A percentile compares a stretch with the other conserved stretches of the same genome.
Conservation (phyloP, 2,329 filamentous ascomycete genomes). For the Aaosphaeria arxii region DNA sequence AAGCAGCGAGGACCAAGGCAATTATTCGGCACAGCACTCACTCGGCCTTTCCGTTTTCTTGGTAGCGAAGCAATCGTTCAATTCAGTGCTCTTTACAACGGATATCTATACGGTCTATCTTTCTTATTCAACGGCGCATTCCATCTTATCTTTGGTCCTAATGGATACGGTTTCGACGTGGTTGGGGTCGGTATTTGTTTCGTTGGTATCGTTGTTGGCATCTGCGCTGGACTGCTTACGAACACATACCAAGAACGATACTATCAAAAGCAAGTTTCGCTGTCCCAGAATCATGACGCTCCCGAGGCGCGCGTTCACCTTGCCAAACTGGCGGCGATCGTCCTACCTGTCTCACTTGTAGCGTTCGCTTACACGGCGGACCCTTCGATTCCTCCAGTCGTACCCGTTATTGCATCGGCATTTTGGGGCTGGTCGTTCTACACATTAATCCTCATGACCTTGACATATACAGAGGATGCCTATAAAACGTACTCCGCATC, state of each 20-base stretch:
- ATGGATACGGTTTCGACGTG: constrained; percentile 42
- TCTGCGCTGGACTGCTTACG: constrained; percentile 42
- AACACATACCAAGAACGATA: constrained; percentile 46
- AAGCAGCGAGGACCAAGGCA: constrained; percentile 38
- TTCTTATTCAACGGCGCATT: constrained; percentile 53
- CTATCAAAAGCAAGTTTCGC: constrained; percentile 36
- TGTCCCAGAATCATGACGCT: constrained; percentile 30
- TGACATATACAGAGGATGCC: constrained; percentile 49
- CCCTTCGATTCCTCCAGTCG: constrained; percentile 32
- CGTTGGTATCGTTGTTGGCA: constrained; percentile 39
- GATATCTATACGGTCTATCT: constrained; percentile 48
- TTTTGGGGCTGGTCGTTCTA: constrained; percentile 53
- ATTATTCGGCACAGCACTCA: constrained; percentile 42
- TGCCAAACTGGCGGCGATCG: constrained; percentile 40
- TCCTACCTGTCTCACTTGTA: constrained; percentile 32
- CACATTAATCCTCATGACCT: constrained; percentile 49
- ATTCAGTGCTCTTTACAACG: constrained; percentile 49
- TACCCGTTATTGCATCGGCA: constrained; percentile 48
- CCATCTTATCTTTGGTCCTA: constrained; percentile 46
- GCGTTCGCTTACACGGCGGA: constrained; percentile 36
- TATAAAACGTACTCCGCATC: constrained; percentile 46
- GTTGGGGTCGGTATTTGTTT: constrained; percentile 43
- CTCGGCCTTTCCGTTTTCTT: constrained; percentile 48
- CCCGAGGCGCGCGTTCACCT: constrained; percentile 45
- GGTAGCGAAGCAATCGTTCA: constrained; percentile 48